phyloP scores from a whole-genome alignment of 495 filamentous ascomycete species.

The Aspergillus asperescens region DNA sequence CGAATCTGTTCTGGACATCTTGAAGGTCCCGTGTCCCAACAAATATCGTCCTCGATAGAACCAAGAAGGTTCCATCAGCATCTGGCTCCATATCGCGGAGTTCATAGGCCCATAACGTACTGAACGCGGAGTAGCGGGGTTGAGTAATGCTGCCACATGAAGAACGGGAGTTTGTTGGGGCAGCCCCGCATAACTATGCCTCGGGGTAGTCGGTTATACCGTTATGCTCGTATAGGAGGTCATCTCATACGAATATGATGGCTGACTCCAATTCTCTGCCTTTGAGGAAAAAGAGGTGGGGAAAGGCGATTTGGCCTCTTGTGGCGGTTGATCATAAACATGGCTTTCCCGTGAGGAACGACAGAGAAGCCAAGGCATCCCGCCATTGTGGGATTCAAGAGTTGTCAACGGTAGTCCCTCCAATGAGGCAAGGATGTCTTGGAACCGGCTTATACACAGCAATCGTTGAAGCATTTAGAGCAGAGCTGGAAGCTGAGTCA shows the following conservation, averaged over 20 bases:
- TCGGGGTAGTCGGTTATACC: conserved; percentile 6
- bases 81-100: no score
- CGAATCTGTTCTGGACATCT: neutral
- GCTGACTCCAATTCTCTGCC: neutral
- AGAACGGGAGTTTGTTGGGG: conserved; percentile 1
- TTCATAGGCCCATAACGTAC: neutral
- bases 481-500: no score
- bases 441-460: no score
- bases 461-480: no score
- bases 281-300: neutral
- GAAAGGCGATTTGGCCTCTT: no score
- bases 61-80: neutral
- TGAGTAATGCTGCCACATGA: conserved; percentile 7
- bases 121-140: neutral
- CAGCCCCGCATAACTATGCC: conserved; percentile 11
- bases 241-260: neutral
- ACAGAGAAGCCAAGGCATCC: no score
- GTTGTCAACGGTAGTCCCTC: no score
- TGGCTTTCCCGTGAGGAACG: no score
- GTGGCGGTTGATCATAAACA: no score
- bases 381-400: no score
- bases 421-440: no score
- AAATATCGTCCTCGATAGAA: neutral
- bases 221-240: neutral
- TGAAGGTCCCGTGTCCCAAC: conserved; percentile 15